These are phyloP conservation scores for Pseudozyma pruni DNA, from an alignment of 1,284 basidiomycete species.

Conservation along the genomic window DNA sequence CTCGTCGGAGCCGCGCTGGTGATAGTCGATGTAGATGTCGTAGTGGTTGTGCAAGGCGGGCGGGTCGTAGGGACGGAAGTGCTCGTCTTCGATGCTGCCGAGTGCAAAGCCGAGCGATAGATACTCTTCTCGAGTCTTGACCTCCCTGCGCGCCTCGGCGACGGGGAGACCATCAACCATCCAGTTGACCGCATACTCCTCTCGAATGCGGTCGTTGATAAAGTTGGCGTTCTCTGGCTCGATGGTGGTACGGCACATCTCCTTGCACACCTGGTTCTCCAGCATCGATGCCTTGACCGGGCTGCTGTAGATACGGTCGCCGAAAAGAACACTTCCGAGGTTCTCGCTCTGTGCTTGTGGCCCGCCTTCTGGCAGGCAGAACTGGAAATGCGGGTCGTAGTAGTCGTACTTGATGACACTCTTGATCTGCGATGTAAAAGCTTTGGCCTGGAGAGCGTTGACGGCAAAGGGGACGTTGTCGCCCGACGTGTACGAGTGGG, in stretches of 20 bases:
- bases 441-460: conserved; percentile 67
- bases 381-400: conserved; percentile 84
- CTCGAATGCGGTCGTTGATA: conserved; percentile 88
- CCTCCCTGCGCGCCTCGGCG: conserved; percentile 69
- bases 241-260: conserved; percentile 78
- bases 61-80: conserved; percentile 57
- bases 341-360: conserved; percentile 84
- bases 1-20: conserved; percentile 58
- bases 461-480: conserved; percentile 67
- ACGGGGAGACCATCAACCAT: conserved; percentile 93
- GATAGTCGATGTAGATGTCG: conserved; percentile 65
- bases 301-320: conserved; percentile 92
- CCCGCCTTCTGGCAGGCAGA: conserved; percentile 83
- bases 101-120: conserved; percentile 72
- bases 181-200: conserved; percentile 95
- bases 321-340: conserved; percentile 91
- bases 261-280: conserved; percentile 78
- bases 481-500: conserved; percentile 65
- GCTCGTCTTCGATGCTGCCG: conserved; percentile 68
- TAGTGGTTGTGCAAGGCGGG: conserved; percentile 66
- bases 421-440: conserved; percentile 59
- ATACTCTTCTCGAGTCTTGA: conserved; percentile 70
- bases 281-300: conserved; percentile 86
- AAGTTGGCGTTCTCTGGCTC: conserved; percentile 81
- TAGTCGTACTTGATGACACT: conserved; percentile 74